Evolutionary conservation across 2,329 filamentous ascomycete genomes (phyloP), one percentile per base, ranked within the genome.

Genomic region (Botryotinia calthae): DNA sequence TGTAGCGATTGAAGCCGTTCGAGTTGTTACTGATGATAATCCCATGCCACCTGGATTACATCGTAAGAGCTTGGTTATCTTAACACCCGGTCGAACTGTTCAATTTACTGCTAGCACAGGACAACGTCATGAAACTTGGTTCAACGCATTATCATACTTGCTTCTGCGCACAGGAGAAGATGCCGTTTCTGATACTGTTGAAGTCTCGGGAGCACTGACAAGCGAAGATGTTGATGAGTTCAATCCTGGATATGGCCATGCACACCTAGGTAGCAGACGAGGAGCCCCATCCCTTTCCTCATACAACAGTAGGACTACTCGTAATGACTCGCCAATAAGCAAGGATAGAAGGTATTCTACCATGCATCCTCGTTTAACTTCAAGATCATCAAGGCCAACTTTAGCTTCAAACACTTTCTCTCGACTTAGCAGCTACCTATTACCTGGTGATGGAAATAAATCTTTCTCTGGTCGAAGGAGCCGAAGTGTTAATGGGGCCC

Each of bases 101-200:
- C 95, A 97, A 82, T 97, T 99, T 77, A 99, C 96, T 1, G 97
- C 95, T 75, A 91, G 93, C 2, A 99, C 96, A 4, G 93, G 94
- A 54, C 94, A 98, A 81, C 89, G 96, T 74, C 96, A 99, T 80
- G 96, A 99, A 84, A 98, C 95, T 0, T 99, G 96, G 96, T 97
- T 96, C 86, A 98, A 98, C 80, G 95, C 96, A 0, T 86, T 99
- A 71, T 97, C 94, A 1, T 99, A 99, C 81, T 87, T 99, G 22
- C 87, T 98, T 51, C 87, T 97, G 44, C 90, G 95, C 63, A 94
- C 91, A 40, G 86, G 89, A 46, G 90, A 91, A 54, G 87, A 85
- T n/a, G 87, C 87, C 62, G 82, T 83, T 56, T 80, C 79, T 10
- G 88, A 89, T 76, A 85, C 87, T 6, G 87, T 93, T 75, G 90